phyloP scores from a whole-genome alignment of 345 rosid genomes.

The Acer negundo region DNA sequence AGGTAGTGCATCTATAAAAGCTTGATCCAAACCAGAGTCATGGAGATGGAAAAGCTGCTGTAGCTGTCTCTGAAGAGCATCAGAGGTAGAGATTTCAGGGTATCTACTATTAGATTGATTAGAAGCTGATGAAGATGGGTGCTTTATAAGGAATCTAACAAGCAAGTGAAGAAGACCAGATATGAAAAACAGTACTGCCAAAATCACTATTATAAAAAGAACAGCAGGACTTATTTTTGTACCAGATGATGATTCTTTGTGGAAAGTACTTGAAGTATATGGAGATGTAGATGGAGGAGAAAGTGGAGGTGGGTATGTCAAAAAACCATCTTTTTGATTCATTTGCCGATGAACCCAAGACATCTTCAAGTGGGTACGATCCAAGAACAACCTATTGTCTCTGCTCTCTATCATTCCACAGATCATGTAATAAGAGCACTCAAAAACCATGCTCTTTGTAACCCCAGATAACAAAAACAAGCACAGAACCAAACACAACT shows the following conservation, averaged over 20 bases:
- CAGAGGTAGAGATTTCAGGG: constrained; percentile 70
- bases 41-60: constrained; percentile 89
- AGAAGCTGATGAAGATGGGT: constrained; percentile 53
- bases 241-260: constrained; percentile 54
- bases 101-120: constrained; percentile 59
- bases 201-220: constrained; percentile 68
- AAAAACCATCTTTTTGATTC: constrained; percentile 54
- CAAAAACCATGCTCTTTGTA: constrained; percentile 22
- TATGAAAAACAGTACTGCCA: constrained; percentile 79
- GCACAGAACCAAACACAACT: constrained; percentile 5
- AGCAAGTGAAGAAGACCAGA: constrained; percentile 84
- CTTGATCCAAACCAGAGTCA: constrained; percentile 90
- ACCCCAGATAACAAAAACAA: constrained; percentile 2
- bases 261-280: constrained; percentile 27
- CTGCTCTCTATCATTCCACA: constrained; percentile 36
- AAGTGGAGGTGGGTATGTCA: constrained; percentile 52
- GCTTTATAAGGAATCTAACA: constrained; percentile 78
- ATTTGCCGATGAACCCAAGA: constrained; percentile 54
- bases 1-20: constrained; percentile 86
- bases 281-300: constrained; percentile 25
- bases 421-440: constrained; percentile 29
- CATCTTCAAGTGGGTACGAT: constrained; percentile 44
- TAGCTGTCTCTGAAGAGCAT: constrained; percentile 85
- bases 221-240: constrained; percentile 81
- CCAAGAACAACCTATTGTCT: constrained; percentile 31